A percentile compares a stretch with the other conserved stretches of the same genome.
Evolutionary conservation across 345 rosid species (phyloP).

Genomic region (Boechera divaricarpa): DNA sequence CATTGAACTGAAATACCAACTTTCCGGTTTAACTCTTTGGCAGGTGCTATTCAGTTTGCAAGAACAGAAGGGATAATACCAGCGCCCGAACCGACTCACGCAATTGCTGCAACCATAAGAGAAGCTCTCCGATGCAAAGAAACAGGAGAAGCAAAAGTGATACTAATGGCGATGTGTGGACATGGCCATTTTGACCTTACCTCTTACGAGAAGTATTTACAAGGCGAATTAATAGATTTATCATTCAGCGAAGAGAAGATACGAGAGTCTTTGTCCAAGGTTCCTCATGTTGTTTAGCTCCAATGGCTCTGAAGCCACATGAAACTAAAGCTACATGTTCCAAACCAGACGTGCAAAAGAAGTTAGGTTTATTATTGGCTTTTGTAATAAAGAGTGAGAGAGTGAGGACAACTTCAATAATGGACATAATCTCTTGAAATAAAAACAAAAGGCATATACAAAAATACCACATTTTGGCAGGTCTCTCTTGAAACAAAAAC

Average conservation of each 20-base stretch:
- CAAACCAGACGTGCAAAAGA: no score
- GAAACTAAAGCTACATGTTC: no score
- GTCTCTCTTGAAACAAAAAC: no score
- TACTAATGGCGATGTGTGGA: slow-evolving; percentile 93
- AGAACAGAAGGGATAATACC: slow-evolving; percentile 88
- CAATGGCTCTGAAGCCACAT: no score
- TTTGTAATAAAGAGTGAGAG: no score
- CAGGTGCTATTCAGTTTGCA: slow-evolving; percentile 91
- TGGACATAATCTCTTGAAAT: no score
- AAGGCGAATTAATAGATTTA: slow-evolving; percentile 77
- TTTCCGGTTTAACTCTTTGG: slow-evolving; percentile 15
- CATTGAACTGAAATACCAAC: slow-evolving; percentile 1
- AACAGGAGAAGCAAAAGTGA: slow-evolving; percentile 83
- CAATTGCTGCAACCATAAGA: slow-evolving; percentile 90
- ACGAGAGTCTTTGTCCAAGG: slow-evolving; percentile 63
- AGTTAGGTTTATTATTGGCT: no score
- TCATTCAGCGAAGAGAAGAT: slow-evolving; percentile 71
- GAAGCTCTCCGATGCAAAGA: slow-evolving; percentile 85
- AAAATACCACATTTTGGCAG: no score
- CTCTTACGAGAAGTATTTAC: slow-evolving; percentile 78
- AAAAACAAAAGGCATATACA: no score
- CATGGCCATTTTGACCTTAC: slow-evolving; percentile 95
- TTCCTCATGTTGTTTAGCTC: slow-evolving; percentile 57
- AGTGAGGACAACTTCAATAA: no score
- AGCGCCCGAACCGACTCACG: slow-evolving; percentile 94